Evolutionary conservation across 1,139 yeast genomes (phyloP).

Genomic region (Debaryomyces subglobosus): DNA sequence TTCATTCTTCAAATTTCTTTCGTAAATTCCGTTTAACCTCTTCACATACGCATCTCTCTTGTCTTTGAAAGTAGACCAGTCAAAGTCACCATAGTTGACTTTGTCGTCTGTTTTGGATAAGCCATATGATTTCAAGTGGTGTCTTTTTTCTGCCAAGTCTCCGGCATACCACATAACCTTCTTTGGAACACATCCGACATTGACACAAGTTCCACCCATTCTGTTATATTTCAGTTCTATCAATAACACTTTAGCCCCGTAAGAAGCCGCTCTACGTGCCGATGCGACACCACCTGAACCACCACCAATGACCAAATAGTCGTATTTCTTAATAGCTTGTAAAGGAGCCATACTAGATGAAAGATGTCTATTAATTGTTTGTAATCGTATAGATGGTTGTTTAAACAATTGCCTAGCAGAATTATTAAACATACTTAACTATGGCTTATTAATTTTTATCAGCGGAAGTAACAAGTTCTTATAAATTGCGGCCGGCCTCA

Average conservation of each 20-base stretch:
- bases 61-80: conserved; percentile 78
- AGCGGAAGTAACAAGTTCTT: conserved; percentile 1
- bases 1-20: conserved; percentile 80
- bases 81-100: conserved; percentile 59
- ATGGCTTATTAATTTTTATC: background rate
- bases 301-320: conserved; percentile 95
- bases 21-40: conserved; percentile 91
- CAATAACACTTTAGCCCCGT: conserved; percentile 85
- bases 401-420: conserved; percentile 14
- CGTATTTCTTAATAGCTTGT: conserved; percentile 58
- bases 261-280: conserved; percentile 92
- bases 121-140: conserved; percentile 81
- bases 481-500: background rate
- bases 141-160: conserved; percentile 75
- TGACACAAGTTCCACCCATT: conserved; percentile 98
- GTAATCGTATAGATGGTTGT: conserved; percentile 21
- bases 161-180: conserved; percentile 99
- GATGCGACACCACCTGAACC: conserved; percentile 99
- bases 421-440: conserved; percentile 12
- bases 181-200: conserved; percentile 99
- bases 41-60: conserved; percentile 91
- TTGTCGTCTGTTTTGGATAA: conserved; percentile 59
- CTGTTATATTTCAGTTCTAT: conserved; percentile 69
- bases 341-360: conserved; percentile 55
- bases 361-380: conserved; percentile 30